These are phyloP conservation scores for Fomitopsis schrenkii DNA, from an alignment of 1,284 basidiomycete genomes.

Conservation along the genomic window DNA sequence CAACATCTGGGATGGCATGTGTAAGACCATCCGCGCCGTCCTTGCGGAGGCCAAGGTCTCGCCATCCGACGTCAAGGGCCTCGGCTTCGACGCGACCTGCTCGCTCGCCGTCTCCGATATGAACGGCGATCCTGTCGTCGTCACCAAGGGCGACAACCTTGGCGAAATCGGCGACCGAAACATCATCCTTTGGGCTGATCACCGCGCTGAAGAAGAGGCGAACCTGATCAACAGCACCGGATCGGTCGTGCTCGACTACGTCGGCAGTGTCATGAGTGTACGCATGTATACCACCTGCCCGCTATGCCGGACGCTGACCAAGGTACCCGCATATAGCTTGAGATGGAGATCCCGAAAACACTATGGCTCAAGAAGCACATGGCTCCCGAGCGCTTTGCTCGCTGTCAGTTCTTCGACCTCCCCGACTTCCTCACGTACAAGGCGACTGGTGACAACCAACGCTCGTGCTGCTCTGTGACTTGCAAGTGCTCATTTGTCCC, in stretches of 20 bases:
- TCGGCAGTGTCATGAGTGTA: constrained; percentile 90
- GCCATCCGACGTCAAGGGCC: constrained; percentile 72
- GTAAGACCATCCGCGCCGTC: constrained; percentile 66
- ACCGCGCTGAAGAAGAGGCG: constrained; percentile 91
- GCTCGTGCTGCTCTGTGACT: constrained; percentile 91
- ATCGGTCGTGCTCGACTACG: constrained; percentile 88
- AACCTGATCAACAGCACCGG: constrained; percentile 85
- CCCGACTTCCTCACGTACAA: constrained; percentile 96
- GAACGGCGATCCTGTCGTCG: constrained; percentile 72
- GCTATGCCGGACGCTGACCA: background rate
- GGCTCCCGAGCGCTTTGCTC: constrained; percentile 68
- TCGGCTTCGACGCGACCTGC: constrained; percentile 98
- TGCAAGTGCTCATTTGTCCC: constrained; percentile 99
- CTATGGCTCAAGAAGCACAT: constrained; percentile 95
- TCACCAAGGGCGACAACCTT: constrained; percentile 68
- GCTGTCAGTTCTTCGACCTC: constrained; percentile 94
- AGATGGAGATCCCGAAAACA: constrained; percentile 97
- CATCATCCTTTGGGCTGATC: constrained; percentile 92
- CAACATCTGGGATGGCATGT: constrained; percentile 85
- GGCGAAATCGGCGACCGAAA: constrained; percentile 73
- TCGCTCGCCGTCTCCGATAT: constrained; percentile 86
- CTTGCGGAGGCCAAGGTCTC: constrained; percentile 60
- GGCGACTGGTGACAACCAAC: constrained; percentile 75
- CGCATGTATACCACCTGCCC: background rate
- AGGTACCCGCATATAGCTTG: constrained; percentile 51